phyloP scores from a whole-genome alignment of 352 stramenopile genomes.

The Globisporangium megalacanthum region DNA sequence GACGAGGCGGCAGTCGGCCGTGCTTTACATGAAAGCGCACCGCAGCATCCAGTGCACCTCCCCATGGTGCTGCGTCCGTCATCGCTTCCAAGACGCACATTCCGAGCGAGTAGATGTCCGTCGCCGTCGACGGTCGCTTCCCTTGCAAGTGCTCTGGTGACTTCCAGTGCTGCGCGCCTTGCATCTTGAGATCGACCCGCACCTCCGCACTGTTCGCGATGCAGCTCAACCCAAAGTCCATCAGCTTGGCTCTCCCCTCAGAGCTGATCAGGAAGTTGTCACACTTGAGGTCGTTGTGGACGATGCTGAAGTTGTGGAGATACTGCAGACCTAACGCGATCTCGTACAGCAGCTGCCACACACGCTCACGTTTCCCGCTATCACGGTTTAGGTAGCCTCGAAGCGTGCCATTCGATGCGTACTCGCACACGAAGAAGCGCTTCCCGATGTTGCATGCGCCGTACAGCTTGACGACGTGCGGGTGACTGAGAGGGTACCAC shows the following conservation, averaged over 20 bases:
- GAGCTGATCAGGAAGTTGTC: conserved; percentile 66
- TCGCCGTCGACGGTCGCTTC: conserved; percentile 3
- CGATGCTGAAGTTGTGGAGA: conserved; percentile 37
- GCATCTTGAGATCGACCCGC: conserved; percentile 6
- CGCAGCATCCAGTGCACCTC: conserved; percentile 1
- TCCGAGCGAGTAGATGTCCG: conserved; percentile 17
- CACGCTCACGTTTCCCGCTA: background rate
- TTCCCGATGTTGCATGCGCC: conserved; percentile 20
- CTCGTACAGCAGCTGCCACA: conserved; percentile 17
- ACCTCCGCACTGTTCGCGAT: conserved; percentile 8
- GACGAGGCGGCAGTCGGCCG: conserved; percentile 1
- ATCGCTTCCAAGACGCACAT: conserved; percentile 19
- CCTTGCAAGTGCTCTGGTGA: conserved; percentile 7
- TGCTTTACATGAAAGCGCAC: conserved; percentile 6
- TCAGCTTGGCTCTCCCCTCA: conserved; percentile 12
- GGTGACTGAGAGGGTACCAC: conserved; percentile 20
- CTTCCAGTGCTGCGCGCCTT: conserved; percentile 5
- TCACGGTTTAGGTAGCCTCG: background rate
- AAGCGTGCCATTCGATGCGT: conserved; percentile 15
- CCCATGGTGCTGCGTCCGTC: conserved; percentile 12
- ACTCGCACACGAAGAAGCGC: conserved; percentile 20
- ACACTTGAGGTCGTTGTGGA: conserved; percentile 58
- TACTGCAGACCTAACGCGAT: conserved; percentile 34
- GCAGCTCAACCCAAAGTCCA: conserved; percentile 19
- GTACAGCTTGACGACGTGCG: conserved; percentile 18